These are phyloP conservation scores for Pilatotrama ljubarskyi DNA, from an alignment of 768 basidiomycete genomes.

Conservation along the genomic window DNA sequence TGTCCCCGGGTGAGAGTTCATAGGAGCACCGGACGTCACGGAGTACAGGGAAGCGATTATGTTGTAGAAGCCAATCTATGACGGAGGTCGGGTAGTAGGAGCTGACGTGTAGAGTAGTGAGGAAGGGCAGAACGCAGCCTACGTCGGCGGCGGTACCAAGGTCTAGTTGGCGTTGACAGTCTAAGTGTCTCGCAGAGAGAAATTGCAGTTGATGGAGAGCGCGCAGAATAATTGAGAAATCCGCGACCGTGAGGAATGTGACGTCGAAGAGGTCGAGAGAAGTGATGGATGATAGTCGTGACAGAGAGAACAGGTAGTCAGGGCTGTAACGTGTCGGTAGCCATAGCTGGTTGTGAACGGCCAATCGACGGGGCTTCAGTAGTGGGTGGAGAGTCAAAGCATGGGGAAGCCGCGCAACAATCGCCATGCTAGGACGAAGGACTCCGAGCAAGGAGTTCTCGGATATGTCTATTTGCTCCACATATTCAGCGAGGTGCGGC, in stretches of 20 bases:
- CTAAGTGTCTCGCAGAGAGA: slow-evolving; percentile 4
- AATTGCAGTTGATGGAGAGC: not conserved
- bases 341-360: slow-evolving; percentile 12
- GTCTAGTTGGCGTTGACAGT: slow-evolving; percentile 10
- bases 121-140: not conserved
- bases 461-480: slow-evolving; percentile 19
- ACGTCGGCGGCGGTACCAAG: not conserved
- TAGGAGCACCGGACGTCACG: not conserved
- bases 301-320: slow-evolving; percentile 6
- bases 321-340: slow-evolving; percentile 14
- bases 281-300: slow-evolving; percentile 4
- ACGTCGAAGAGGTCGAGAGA: slow-evolving; percentile 13
- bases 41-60: slow-evolving; percentile 3
- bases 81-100: not conserved
- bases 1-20: not conserved
- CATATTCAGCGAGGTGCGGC: slow-evolving; percentile 8
- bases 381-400: not conserved
- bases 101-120: not conserved
- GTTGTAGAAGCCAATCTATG: slow-evolving; percentile 10
- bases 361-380: not conserved
- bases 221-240: slow-evolving; percentile 13
- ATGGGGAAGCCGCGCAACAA: slow-evolving; percentile 11
- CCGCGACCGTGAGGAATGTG: slow-evolving; percentile 14
- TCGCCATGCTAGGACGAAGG: slow-evolving; percentile 7
- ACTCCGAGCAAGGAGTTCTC: slow-evolving; percentile 15